These are phyloP conservation scores for Penicillium sclerotiorum DNA, from an alignment of 2,329 filamentous ascomycete genomes.

Conservation along the genomic window DNA sequence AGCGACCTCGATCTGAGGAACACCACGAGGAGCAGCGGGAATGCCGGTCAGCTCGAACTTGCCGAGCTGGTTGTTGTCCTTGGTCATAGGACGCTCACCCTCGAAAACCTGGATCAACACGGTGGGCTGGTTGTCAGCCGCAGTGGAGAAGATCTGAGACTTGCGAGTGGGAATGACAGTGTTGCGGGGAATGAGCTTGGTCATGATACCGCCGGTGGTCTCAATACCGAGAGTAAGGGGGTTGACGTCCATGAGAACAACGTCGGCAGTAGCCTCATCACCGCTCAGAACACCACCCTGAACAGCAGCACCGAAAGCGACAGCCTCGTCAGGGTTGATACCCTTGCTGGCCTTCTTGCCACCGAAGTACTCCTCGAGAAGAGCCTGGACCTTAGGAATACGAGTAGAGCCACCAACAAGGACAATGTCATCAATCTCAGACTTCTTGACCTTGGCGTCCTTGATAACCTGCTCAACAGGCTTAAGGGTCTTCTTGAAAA, in stretches of 20 bases:
- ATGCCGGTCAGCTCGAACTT: constrained; percentile 98
- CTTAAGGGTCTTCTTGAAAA: constrained; percentile 99
- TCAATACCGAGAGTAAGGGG: constrained; percentile 95
- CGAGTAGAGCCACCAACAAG: constrained; percentile 97
- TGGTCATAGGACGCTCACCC: constrained; percentile 90
- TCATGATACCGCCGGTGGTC: constrained; percentile 97
- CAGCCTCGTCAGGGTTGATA: constrained; percentile 99
- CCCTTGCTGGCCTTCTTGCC: constrained; percentile 99
- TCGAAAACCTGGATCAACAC: constrained; percentile 95
- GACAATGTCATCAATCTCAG: constrained; percentile 92
- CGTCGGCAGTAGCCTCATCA: constrained; percentile 74
- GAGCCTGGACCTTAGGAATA: constrained; percentile 95
- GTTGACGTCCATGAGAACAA: constrained; percentile 98
- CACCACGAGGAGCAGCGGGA: constrained; percentile 89
- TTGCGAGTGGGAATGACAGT: constrained; percentile 94
- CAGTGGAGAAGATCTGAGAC: constrained; percentile 96
- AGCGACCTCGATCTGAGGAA: constrained; percentile 96
- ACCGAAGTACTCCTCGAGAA: constrained; percentile 93
- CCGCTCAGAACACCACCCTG: constrained; percentile 94
- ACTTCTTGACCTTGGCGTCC: constrained; percentile 97
- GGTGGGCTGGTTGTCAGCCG: constrained; percentile 93
- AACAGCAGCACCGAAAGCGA: constrained; percentile 95
- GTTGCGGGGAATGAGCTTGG: constrained; percentile 92
- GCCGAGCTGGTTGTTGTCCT: constrained; percentile 95
- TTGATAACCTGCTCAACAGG: constrained; percentile 98